Evolutionary conservation across 2,329 filamentous ascomycete genomes (phyloP), one percentile per base, ranked within the genome.

Genomic region (Neoscytalidium dimidiatum): DNA sequence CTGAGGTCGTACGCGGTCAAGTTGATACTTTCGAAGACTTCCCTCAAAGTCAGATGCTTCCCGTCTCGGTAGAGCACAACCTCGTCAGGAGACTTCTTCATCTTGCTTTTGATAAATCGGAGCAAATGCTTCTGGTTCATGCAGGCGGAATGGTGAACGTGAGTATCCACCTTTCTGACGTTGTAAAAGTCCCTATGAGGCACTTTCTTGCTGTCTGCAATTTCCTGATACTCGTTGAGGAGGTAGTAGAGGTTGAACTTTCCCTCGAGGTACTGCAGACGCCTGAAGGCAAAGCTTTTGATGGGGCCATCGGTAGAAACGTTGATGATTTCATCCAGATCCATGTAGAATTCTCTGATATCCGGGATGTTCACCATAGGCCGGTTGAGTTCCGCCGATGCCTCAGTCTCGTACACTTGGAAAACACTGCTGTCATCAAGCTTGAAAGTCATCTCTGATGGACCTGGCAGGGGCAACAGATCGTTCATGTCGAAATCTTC

Each of bases 41-140:
- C 92, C 65, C 88, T 88, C 66, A 99, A 80, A 0, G 95, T 98
- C 71, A 99, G 83, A 77, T 96, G 88, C 77, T 94, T 96, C 66
- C 91, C 94, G 77, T 99, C 95, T 74, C 95, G 87, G 77, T 89
- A 96, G 49, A 99, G 85, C 6, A 99, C 95, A 33, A 95, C 88
- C 80, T 99, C 95, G 72, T 98, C 92, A 0, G 94, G 93, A 19
- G 87, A 95, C 79, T 97, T 99, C 85, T 97, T 98, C 92, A 99
- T 97, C 81, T 99, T 99, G 80, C 93, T 97, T 80, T 99, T 99
- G 83, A 99, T 99, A 79, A 99, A 99, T 63, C 95, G 92, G 67
- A 99, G 83, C 65, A 99, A 81, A 84, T 99, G 95, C 80, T 99
- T 99, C 79, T 99, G 95, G 75, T 99, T 99, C 95, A 99, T 99